Percentiles rank a stretch among this genome's conserved stretches.
Evolutionary conservation across 768 basidiomycete genomes (phyloP).

Genomic region (Amanita rubescens): DNA sequence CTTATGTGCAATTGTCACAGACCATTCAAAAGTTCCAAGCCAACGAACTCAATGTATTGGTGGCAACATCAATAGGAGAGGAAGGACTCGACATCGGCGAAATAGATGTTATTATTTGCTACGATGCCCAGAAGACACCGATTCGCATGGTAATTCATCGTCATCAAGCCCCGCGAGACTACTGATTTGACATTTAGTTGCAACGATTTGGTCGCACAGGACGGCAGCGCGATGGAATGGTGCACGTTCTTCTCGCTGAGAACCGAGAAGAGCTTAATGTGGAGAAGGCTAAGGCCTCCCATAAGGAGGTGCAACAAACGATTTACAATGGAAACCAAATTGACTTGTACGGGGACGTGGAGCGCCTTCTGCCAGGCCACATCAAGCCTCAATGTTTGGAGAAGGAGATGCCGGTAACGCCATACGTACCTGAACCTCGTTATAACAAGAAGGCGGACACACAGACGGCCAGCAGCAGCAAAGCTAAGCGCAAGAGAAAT

Average conservation of each 20-base stretch:
- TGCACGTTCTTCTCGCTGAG: slow-evolving; percentile 90
- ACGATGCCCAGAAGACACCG: slow-evolving; percentile 93
- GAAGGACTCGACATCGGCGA: slow-evolving; percentile 98
- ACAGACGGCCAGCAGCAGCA: slow-evolving; percentile 21
- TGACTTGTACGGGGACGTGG: slow-evolving; percentile 90
- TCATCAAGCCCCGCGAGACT: not conserved
- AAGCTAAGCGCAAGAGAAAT: slow-evolving; percentile 63
- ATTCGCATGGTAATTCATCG: slow-evolving; percentile 77
- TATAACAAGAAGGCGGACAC: slow-evolving; percentile 30
- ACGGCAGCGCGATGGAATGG: slow-evolving; percentile 79
- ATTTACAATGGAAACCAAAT: slow-evolving; percentile 82
- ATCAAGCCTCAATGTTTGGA: slow-evolving; percentile 73
- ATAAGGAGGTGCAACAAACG: slow-evolving; percentile 82
- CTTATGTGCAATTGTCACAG: slow-evolving; percentile 31
- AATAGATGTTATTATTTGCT: slow-evolving; percentile 92
- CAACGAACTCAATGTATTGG: slow-evolving; percentile 85
- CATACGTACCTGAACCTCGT: slow-evolving; percentile 48
- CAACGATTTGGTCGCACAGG: slow-evolving; percentile 96
- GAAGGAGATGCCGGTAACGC: slow-evolving; percentile 75
- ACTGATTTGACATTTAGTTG: slow-evolving; percentile 42
- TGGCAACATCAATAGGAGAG: slow-evolving; percentile 95
- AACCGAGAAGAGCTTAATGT: slow-evolving; percentile 88
- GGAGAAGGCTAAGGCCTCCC: slow-evolving; percentile 78
- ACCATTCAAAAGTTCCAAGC: slow-evolving; percentile 81
- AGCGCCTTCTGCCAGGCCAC: slow-evolving; percentile 74